Conservation (phyloP, 2,329 filamentous ascomycete genomes). For the Diplodia scrobiculata region DNA sequence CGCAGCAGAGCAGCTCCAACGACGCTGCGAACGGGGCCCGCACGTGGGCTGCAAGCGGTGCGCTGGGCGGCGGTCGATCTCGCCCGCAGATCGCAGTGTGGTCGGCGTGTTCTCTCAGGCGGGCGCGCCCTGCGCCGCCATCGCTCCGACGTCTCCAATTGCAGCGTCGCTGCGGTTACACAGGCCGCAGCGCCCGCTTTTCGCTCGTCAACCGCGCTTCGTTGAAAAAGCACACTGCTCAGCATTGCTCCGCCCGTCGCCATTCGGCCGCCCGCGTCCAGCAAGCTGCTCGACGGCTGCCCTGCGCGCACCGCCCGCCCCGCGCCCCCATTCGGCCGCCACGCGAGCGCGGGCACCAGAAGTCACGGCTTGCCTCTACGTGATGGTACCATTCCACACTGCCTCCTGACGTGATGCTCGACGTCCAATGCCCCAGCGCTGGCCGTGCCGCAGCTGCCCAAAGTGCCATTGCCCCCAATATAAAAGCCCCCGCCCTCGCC, state of each 20-base stretch:
- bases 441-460: not conserved
- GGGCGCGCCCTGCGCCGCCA: slow-evolving; percentile 19
- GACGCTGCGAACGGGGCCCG: slow-evolving; percentile 12
- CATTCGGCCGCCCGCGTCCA: slow-evolving; percentile 12
- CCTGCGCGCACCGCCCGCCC: not conserved
- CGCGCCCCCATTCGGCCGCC: slow-evolving; percentile 12
- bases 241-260: not conserved
- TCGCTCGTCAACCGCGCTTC: slow-evolving; percentile 24
- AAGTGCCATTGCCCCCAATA: slow-evolving; percentile 1
- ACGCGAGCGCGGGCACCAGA: slow-evolving; percentile 15
- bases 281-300: slow-evolving; percentile 17
- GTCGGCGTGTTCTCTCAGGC: slow-evolving; percentile 4
- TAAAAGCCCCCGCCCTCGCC: slow-evolving; percentile 15
- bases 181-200: slow-evolving; percentile 19
- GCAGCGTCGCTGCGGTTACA: slow-evolving; percentile 4
- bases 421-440: not conserved
- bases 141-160: slow-evolving; percentile 24
- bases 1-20: not conserved
- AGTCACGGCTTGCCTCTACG: slow-evolving; percentile 4
- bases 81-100: slow-evolving; percentile 21
- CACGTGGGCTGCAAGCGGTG: slow-evolving; percentile 14
- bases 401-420: slow-evolving; percentile 15
- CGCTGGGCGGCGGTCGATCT: slow-evolving; percentile 6
- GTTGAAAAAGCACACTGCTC: slow-evolving; percentile 17
- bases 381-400: slow-evolving; percentile 6